Conservation (phyloP, 345 rosid genomes). For the Sisymbrium irio region DNA sequence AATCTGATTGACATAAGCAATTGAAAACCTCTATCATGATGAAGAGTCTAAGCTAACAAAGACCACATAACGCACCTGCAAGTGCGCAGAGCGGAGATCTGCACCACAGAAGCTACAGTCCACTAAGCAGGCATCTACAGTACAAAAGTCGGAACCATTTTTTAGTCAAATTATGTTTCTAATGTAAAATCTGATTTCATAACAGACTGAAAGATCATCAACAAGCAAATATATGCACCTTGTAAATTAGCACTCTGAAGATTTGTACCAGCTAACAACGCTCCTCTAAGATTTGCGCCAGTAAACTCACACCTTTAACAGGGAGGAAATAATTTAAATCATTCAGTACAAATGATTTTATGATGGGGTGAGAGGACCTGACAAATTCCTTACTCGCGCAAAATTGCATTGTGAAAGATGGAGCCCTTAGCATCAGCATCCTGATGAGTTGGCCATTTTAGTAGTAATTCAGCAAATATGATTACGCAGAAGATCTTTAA, state of each 20-base stretch:
- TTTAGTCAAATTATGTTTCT: not conserved
- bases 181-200: not conserved
- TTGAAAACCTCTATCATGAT: not conserved
- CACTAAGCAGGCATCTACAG: conserved; percentile 81
- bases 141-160: not conserved
- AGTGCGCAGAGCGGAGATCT: conserved; percentile 84
- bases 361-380: not conserved
- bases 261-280: conserved; percentile 78
- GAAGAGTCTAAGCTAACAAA: not conserved
- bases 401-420: conserved; percentile 84
- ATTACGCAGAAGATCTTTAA: not conserved
- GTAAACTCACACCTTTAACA: conserved; percentile 94
- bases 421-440: conserved; percentile 81
- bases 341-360: not conserved
- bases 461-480: conserved; percentile 19
- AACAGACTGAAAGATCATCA: not conserved
- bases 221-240: conserved; percentile 44
- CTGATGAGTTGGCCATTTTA: conserved; percentile 37
- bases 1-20: not conserved
- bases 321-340: conserved; percentile 21
- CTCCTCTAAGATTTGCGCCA: conserved; percentile 83
- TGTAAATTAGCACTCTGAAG: conserved; percentile 96
- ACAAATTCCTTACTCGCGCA: conserved; percentile 74
- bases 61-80: conserved; percentile 58
- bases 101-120: conserved; percentile 92